Base-by-base conservation (phyloP, 2,329 filamentous ascomycete species). In the Neoarthrinium moseri region DNA sequence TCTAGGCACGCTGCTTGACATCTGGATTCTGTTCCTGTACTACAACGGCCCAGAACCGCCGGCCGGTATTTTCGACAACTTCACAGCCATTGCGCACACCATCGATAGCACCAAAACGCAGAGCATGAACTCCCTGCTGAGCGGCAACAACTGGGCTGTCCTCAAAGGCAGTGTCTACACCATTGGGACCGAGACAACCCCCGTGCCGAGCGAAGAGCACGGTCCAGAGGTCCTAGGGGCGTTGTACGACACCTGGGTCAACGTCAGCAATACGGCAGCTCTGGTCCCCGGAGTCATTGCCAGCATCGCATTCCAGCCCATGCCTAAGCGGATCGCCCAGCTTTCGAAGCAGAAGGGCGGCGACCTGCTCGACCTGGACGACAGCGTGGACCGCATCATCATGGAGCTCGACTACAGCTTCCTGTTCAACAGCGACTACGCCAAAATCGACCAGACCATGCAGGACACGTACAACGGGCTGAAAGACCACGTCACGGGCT, bases 21-120 rank as follows among this genome's bases (percentile, higher is more conserved):
- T 75, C 17, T 83, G 78, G 77, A 70, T 81, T 46, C 62, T 85
- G 48, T 84, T 84, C 61, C 58, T 81, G 26, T 84, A 82, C 65
- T 85, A 84, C 58, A 78, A 85, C 58, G 82, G 77, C 1, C 70
- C 72, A 0, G 60, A 64, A 39, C 74, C 73, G 1, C 80, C 81
- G 1, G 55, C 66, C 1, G 74, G 67, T 4, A 70, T 78, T 3
- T 84, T 86, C 48, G 68, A 73, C 46, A 73, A 74, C 46, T 86
- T 86, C 60, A 72, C 74, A 2, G 66, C 66, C 30, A 67, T 78
- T 37, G 56, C 62, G 2, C 68, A 70, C 1, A 48, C 65, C 1
- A 56, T 68, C 20, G 74, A 78, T 54, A 72, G 62, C 17, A 67
- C 66, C 40, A 71, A 73, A 55, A 70, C 69, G 3, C 74, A 70